Base-by-base conservation (phyloP, 1,284 basidiomycete genomes). In the Chondrostereum purpureum region DNA sequence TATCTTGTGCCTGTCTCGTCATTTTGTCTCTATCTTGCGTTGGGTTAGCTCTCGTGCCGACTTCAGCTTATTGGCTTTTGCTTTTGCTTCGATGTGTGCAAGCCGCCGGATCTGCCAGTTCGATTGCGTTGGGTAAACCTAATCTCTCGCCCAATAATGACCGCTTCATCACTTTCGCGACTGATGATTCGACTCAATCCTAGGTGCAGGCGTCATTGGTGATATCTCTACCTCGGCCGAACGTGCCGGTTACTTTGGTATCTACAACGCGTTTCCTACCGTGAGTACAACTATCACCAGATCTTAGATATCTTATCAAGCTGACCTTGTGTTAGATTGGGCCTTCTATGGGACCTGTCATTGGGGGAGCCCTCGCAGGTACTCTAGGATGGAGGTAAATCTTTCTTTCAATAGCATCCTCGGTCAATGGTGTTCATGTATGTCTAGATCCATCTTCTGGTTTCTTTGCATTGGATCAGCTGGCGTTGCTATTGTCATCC, bases 391-490 rank as follows among this genome's bases (percentile, higher is more conserved):
- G 83, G 84, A 76, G 83, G 83, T 78, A 44, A 42, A 65, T 48
- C 5, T 39, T 13, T 11, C 2, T 10, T 42, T 10, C 14, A 23
- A 20, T 3, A 44, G 6, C 8, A 23, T 16, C 20, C 14, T 19
- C n/a, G 20, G 18, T 16, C 13, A 3, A n/a, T 38, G 5, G 31
- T 36, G 14, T 35, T 33, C 19, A 31, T 21, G 20, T 16, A 11
- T 17, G 18, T 41, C 17, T 39, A 81, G 86, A 54, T 70, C 83
- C 2, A 84, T 90, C 18, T 91, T 91, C 58, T 90, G 85, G 85
- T 85, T 90, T 55, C 62, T 90, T 5, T 75, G 73, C 45, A 88
- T 88, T 3, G 57, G 75, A 0, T 69, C 81, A 5, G 75, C 27
- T n/a, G 68, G 1, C 50, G 66, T 3, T 80, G 79, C 53, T 21